These are phyloP conservation scores for Podaxis carcinomalis DNA, from an alignment of 768 basidiomycete genomes.

Conservation along the genomic window DNA sequence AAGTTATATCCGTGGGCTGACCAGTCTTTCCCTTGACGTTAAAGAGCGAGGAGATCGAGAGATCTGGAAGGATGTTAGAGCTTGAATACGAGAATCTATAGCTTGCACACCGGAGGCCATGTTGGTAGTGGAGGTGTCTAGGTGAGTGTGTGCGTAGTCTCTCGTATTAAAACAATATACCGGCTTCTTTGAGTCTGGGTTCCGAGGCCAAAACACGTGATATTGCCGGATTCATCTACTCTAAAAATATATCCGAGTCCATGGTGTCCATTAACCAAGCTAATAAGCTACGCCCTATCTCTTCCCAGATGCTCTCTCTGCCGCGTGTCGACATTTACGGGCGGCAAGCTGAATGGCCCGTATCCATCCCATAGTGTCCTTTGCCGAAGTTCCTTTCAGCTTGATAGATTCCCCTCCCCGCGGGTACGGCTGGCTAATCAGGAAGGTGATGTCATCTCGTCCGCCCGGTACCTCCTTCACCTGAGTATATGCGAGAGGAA, in stretches of 20 bases:
- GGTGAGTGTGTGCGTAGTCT: not conserved
- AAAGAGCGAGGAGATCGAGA: slow-evolving; percentile 51
- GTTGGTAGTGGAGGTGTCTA: not conserved
- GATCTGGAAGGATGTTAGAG: slow-evolving; percentile 31
- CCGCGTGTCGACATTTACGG: slow-evolving; percentile 40
- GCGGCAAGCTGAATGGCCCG: slow-evolving; percentile 36
- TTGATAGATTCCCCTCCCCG: slow-evolving; percentile 69
- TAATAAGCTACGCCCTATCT: slow-evolving; percentile 13
- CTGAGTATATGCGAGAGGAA: slow-evolving; percentile 63
- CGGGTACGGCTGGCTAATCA: slow-evolving; percentile 61
- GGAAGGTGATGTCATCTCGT: slow-evolving; percentile 67
- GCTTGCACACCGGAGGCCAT: slow-evolving; percentile 19
- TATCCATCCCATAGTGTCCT: slow-evolving; percentile 42
- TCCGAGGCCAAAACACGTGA: slow-evolving; percentile 14
- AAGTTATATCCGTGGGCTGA: slow-evolving; percentile 11
- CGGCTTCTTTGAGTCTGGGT: slow-evolving; percentile 19
- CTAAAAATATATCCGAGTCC: not conserved
- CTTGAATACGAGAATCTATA: slow-evolving; percentile 3
- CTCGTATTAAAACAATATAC: not conserved
- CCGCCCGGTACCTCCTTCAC: slow-evolving; percentile 48
- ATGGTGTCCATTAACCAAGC: slow-evolving; percentile 3
- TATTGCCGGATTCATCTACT: slow-evolving; percentile 2
- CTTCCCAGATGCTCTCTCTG: slow-evolving; percentile 31
- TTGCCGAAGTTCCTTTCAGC: slow-evolving; percentile 50
- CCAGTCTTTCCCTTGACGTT: slow-evolving; percentile 15